Evolutionary conservation across 2,329 filamentous ascomycete species (phyloP), one percentile per base, ranked within the genome.

Genomic region (Coniochaeta ligniaria): DNA sequence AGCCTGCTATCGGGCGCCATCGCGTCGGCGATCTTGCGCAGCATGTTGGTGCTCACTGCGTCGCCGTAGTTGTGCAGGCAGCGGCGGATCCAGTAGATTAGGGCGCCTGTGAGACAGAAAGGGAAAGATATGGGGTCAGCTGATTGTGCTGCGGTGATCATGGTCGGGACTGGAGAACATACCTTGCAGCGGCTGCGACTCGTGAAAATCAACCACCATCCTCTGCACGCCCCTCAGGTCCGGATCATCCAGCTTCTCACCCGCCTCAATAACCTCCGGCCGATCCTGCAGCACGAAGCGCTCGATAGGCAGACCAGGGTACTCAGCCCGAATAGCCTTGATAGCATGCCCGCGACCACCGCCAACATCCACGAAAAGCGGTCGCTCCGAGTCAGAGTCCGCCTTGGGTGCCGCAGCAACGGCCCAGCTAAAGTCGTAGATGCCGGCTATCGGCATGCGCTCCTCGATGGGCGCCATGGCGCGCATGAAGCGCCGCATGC

Each of bases 1-100:
- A 69, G 57, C 52, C 64, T 57, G 52, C 61, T 61, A 59, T 61
- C 63, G 1, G 50, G 58, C 31, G 47, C 55, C 36, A 67, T 59
- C 14, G 60, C 61, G 20, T n/a, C 47, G 6, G 63, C 59, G 9
- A 69, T 52, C 47, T 67, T 68, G 36, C 45, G 38, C 26, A 69
- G 62, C 33, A 67, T 66, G n/a, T 56, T 61, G 28, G 33, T 57
- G 2, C 60, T 59, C 1, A 66, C 66, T 0, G 64, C 64, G 57
- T 74, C 72, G 6, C 68, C 67, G 60, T 71, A 74, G 57, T 73
- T 67, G 58, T 73, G 72, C 28, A 72, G 61, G 47, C 70, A 67
- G 43, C 72, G 71, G n/a, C 70, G 68, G 43, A 74, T 64, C 63
- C 70, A 70, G 60, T 74, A 74, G 20, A 70, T 60, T 11, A 68